phyloP scores from a whole-genome alignment of 2,329 filamentous ascomycete genomes.

The Stagonosporopsis vannaccii region DNA sequence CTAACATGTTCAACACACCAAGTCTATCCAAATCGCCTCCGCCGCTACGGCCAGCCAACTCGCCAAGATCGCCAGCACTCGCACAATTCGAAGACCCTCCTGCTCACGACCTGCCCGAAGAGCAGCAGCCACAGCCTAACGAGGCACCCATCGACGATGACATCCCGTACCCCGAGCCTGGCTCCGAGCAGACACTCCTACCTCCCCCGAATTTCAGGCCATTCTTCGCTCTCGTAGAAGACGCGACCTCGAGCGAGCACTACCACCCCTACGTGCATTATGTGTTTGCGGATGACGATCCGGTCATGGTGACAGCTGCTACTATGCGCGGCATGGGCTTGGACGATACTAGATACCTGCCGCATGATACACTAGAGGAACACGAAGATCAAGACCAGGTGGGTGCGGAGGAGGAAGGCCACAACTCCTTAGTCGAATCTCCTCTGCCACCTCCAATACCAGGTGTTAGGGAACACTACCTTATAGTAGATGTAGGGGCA shows the following conservation, averaged over 20 bases:
- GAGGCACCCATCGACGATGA: slow-evolving; percentile 39
- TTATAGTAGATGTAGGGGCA: slow-evolving; percentile 62
- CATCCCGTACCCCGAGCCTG: slow-evolving; percentile 45
- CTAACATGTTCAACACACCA: slow-evolving; percentile 41
- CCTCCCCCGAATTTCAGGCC: slow-evolving; percentile 70
- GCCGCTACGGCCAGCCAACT: slow-evolving; percentile 25
- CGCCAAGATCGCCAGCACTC: slow-evolving; percentile 38
- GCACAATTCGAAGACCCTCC: slow-evolving; percentile 35
- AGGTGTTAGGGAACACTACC: slow-evolving; percentile 61
- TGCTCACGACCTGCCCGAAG: slow-evolving; percentile 26
- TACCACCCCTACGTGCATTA: slow-evolving; percentile 90
- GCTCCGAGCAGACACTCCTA: slow-evolving; percentile 44
- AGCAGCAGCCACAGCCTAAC: slow-evolving; percentile 26
- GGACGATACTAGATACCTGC: slow-evolving; percentile 50
- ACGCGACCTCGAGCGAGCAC: slow-evolving; percentile 74
- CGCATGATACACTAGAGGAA: slow-evolving; percentile 34
- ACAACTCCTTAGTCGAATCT: slow-evolving; percentile 42
- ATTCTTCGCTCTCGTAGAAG: slow-evolving; percentile 86
- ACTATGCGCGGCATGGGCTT: slow-evolving; percentile 63
- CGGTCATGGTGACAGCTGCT: slow-evolving; percentile 74
- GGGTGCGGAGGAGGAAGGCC: slow-evolving; percentile 33
- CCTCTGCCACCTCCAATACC: slow-evolving; percentile 57
- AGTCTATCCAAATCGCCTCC: slow-evolving; percentile 27
- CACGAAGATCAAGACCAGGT: slow-evolving; percentile 23
- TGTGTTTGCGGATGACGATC: slow-evolving; percentile 91